phyloP scores from a whole-genome alignment of 129 eudicot species.

The Lactuca saligna region DNA sequence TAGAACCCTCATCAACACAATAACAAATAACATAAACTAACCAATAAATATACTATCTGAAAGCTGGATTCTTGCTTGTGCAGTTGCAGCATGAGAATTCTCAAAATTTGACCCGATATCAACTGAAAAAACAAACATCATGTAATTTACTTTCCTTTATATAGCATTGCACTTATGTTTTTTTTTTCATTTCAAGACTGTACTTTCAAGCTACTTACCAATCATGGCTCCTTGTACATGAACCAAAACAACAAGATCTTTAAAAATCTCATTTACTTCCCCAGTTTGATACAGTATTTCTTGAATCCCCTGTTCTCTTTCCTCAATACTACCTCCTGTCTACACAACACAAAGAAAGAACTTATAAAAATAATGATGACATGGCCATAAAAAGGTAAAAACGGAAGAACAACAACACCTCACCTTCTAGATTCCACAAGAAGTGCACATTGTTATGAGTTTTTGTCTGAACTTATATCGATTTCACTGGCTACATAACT shows the following conservation, averaged over 20 bases:
- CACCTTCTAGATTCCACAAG: slow-evolving; percentile 82
- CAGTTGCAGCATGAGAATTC: slow-evolving; percentile 88
- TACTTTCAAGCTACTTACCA: slow-evolving; percentile 31
- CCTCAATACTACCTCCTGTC: slow-evolving; percentile 65
- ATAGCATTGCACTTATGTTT: no score
- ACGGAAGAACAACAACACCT: background rate
- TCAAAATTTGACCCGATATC: slow-evolving; percentile 90
- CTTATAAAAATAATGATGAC: no score
- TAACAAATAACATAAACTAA: background rate
- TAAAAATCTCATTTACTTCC: slow-evolving; percentile 73
- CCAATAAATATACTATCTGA: background rate
- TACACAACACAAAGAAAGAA: slow-evolving; percentile 13
- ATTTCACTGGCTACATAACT: slow-evolving; percentile 66
- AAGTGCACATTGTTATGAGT: slow-evolving; percentile 62
- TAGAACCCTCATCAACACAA: background rate
- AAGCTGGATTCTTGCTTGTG: slow-evolving; percentile 81
- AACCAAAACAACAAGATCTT: slow-evolving; percentile 69
- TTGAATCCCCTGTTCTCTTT: slow-evolving; percentile 76
- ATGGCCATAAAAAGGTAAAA: no score
- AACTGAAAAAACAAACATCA: slow-evolving; percentile 39
- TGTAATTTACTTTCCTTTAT: no score
- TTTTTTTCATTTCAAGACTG: no score
- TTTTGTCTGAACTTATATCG: slow-evolving; percentile 48
- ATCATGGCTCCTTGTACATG: slow-evolving; percentile 59
- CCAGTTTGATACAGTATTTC: slow-evolving; percentile 68